These are phyloP conservation scores for Saccharomyces jurei DNA, from an alignment of 805 yeast species.

Conservation along the genomic window DNA sequence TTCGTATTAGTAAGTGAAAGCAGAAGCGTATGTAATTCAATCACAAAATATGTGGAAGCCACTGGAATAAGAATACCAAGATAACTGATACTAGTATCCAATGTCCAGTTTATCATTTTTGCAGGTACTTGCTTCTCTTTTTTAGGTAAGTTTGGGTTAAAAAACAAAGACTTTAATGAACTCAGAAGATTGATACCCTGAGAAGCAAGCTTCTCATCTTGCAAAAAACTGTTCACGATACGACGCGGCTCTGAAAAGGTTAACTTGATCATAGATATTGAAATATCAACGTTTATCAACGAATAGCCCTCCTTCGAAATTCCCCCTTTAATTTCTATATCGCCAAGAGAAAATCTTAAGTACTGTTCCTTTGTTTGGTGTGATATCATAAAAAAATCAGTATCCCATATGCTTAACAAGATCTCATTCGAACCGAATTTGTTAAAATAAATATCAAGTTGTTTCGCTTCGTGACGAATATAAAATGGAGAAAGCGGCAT, in stretches of 20 bases:
- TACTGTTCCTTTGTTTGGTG: constrained; percentile 24
- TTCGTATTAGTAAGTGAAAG: constrained; percentile 14
- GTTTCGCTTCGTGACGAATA: constrained; percentile 18
- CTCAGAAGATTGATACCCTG: constrained; percentile 14
- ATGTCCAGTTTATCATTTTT: constrained; percentile 9
- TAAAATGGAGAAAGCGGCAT: constrained; percentile 21
- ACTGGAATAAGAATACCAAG: constrained; percentile 26
- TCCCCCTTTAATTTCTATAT: constrained; percentile 12
- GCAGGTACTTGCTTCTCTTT: background rate
- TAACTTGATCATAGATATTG: constrained; percentile 19
- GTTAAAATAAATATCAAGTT: constrained; percentile 14
- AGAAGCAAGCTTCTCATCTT: constrained; percentile 21
- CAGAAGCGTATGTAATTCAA: constrained; percentile 21
- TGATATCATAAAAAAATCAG: constrained; percentile 20
- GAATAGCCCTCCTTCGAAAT: constrained; percentile 3
- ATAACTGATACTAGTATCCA: constrained; percentile 20
- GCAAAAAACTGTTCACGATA: constrained; percentile 16
- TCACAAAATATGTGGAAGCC: constrained; percentile 20
- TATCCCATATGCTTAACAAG: constrained; percentile 16
- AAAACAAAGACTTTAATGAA: constrained; percentile 5
- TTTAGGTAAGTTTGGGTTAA: background rate
- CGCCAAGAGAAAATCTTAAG: constrained; percentile 20
- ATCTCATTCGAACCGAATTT: constrained; percentile 11
- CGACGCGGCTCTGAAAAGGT: constrained; percentile 26
- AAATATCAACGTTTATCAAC: constrained; percentile 4